These are phyloP conservation scores for Leishmania martiniquensis DNA, from an alignment of 208 protist genomes.

Conservation along the genomic window DNA sequence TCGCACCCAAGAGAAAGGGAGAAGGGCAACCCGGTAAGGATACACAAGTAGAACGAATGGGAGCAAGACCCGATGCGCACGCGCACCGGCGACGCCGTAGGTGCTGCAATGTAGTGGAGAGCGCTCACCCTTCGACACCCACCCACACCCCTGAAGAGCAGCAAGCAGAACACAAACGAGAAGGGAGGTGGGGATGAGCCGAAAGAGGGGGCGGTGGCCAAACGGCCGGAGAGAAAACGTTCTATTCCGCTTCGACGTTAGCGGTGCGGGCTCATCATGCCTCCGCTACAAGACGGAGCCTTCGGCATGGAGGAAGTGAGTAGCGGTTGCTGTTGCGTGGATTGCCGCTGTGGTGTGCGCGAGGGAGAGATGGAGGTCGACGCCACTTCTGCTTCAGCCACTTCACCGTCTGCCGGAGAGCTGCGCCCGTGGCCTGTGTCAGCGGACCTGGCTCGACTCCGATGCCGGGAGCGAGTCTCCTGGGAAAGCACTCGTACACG, in stretches of 20 bases:
- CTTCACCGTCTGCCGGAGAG: background rate
- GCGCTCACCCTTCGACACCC: background rate
- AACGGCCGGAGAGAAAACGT: background rate
- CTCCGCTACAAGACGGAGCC: background rate
- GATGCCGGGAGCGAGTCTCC: conserved; percentile 18
- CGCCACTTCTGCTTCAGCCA: background rate
- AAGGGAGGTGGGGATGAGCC: background rate
- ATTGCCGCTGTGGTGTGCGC: background rate
- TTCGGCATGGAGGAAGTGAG: background rate
- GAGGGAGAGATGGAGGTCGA: background rate
- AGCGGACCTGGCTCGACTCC: background rate
- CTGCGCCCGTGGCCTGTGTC: background rate
- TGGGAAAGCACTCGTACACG: conserved; percentile 34
- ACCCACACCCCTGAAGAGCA: background rate
- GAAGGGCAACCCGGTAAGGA: background rate
- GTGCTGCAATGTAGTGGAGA: background rate
- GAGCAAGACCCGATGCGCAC: background rate
- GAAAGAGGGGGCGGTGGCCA: background rate
- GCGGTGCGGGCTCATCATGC: conserved; percentile 32
- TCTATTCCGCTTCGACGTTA: background rate
- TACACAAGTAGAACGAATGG: background rate
- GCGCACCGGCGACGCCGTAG: background rate
- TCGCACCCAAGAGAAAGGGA: background rate
- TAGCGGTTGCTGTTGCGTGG: background rate
- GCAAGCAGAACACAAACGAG: too few species aligned